phyloP scores from a whole-genome alignment of 1,284 basidiomycete genomes.

The Ceratobasidium sp. region DNA sequence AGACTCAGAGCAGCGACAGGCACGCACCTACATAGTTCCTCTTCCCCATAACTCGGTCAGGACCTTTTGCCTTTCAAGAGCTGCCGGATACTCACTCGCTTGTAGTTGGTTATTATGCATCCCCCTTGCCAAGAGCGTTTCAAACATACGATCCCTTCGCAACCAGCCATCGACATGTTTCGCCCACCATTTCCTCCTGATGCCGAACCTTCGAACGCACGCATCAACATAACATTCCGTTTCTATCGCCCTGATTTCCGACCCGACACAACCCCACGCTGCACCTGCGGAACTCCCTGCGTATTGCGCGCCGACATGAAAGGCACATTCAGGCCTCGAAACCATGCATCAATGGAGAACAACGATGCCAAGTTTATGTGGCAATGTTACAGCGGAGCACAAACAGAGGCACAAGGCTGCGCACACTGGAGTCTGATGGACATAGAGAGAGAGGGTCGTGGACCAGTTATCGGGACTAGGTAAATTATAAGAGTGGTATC shows the following conservation, averaged over 20 bases:
- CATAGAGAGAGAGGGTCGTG: slow-evolving; percentile 74
- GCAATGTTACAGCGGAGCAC: slow-evolving; percentile 82
- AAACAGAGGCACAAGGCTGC: slow-evolving; percentile 86
- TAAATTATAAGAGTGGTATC: background rate
- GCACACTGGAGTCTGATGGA: slow-evolving; percentile 83
- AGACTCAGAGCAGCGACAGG: slow-evolving; percentile 60
- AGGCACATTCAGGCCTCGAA: slow-evolving; percentile 16
- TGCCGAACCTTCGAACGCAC: slow-evolving; percentile 62
- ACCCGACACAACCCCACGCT: slow-evolving; percentile 70
- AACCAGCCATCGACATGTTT: slow-evolving; percentile 77
- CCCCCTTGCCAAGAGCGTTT: slow-evolving; percentile 88
- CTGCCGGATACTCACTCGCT: background rate
- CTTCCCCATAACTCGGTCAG: slow-evolving; percentile 84
- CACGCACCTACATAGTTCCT: slow-evolving; percentile 84
- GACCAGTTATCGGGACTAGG: slow-evolving; percentile 49
- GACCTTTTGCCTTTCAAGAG: slow-evolving; percentile 27
- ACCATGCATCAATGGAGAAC: slow-evolving; percentile 25
- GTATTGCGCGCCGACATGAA: slow-evolving; percentile 43
- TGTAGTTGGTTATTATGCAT: slow-evolving; percentile 87
- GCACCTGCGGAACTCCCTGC: slow-evolving; percentile 70
- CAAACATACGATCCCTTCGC: slow-evolving; percentile 83
- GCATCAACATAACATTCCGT: slow-evolving; percentile 90
- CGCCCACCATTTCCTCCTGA: slow-evolving; percentile 66
- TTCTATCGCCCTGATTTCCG: slow-evolving; percentile 88
- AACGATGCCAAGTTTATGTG: slow-evolving; percentile 75